Evolutionary conservation across 805 yeast genomes (phyloP).

Genomic region (Cyberlindnera mrakii): DNA sequence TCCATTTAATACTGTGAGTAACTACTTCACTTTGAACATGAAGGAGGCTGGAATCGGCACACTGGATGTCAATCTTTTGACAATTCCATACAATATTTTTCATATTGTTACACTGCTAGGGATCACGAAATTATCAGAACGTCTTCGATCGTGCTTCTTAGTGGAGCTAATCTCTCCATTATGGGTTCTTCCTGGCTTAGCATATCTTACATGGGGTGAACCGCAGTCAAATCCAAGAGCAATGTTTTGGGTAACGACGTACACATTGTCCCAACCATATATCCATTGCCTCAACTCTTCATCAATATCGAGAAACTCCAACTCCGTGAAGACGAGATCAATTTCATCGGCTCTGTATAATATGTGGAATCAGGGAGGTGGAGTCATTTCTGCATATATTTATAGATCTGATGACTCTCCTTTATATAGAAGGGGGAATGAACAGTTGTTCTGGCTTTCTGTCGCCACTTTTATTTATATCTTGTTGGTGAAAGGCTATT

Average conservation of each 20-base stretch:
- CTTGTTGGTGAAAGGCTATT: slow-evolving; percentile 4
- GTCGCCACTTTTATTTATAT: slow-evolving; percentile 14
- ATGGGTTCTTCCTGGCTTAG: slow-evolving; percentile 30
- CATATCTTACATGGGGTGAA: slow-evolving; percentile 22
- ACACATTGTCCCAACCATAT: slow-evolving; percentile 23
- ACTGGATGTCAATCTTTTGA: slow-evolving; percentile 42
- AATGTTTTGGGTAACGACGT: background rate
- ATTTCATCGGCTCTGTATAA: slow-evolving; percentile 60
- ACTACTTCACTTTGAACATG: slow-evolving; percentile 44
- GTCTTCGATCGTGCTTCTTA: slow-evolving; percentile 20
- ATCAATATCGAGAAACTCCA: slow-evolving; percentile 56
- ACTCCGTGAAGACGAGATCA: slow-evolving; percentile 53
- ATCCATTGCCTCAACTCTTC: slow-evolving; percentile 13
- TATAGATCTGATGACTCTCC: slow-evolving; percentile 56
- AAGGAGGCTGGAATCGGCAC: slow-evolving; percentile 45
- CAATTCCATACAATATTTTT: slow-evolving; percentile 43
- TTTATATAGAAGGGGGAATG: slow-evolving; percentile 52
- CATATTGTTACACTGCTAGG: slow-evolving; percentile 31
- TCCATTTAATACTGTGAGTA: slow-evolving; percentile 27
- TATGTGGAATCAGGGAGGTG: slow-evolving; percentile 55
- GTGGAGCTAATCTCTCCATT: slow-evolving; percentile 20
- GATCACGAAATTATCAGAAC: slow-evolving; percentile 34
- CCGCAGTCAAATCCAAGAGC: slow-evolving; percentile 29
- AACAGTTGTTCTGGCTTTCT: slow-evolving; percentile 3
- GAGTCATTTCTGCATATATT: slow-evolving; percentile 49